These are phyloP conservation scores for Urochloa ruziziensis DNA, from an alignment of 176 grass and related monocot species.

Conservation along the genomic window DNA sequence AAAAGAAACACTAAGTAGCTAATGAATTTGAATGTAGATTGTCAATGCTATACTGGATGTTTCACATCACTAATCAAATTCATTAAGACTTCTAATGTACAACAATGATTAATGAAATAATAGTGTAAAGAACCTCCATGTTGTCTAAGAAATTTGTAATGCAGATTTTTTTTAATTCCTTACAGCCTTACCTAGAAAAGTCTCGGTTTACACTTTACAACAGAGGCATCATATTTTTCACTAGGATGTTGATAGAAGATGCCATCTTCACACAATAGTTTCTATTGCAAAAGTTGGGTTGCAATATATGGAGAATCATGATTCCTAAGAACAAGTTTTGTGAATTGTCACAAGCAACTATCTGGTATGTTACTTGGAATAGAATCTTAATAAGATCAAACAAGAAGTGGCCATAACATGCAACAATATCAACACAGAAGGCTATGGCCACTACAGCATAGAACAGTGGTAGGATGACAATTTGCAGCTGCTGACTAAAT, in stretches of 20 bases:
- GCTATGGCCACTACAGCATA: not conserved
- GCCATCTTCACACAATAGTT: not conserved
- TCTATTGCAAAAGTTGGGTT: conserved; percentile 2
- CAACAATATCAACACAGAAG: not conserved
- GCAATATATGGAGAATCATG: not conserved
- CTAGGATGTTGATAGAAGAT: conserved; percentile 3
- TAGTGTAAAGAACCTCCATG: not conserved
- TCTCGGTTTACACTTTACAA: not conserved
- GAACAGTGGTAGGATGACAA: conserved; percentile 2
- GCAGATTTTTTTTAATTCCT: not conserved
- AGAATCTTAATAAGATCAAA: not conserved
- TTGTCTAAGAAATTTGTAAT: not conserved
- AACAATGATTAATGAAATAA: conserved; percentile 8
- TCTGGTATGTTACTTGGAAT: not conserved
- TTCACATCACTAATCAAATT: not conserved
- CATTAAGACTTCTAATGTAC: not conserved
- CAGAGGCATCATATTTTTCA: not conserved
- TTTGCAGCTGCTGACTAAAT: not conserved
- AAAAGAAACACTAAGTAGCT: not conserved
- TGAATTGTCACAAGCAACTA: conserved; percentile 3
- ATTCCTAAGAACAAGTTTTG: not conserved
- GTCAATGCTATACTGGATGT: not conserved
- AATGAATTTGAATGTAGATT: conserved; percentile 6
- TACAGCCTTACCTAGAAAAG: not conserved
- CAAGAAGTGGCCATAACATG: not conserved